Conservation (phyloP, 2,329 filamentous ascomycete species). For the Blumeria graminis region DNA sequence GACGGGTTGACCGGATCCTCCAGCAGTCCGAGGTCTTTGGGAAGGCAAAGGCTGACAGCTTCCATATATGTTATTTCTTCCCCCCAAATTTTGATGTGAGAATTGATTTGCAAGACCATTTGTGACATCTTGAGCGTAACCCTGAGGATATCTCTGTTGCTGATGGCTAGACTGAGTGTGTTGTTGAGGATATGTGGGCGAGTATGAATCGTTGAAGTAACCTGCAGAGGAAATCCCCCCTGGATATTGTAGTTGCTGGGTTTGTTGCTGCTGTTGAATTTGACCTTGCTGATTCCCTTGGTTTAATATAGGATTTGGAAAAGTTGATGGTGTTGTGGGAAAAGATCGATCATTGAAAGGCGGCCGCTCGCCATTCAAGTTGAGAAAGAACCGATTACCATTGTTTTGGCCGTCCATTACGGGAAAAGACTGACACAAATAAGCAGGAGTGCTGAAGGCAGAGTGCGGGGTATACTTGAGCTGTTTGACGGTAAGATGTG, state of each 20-base stretch:
- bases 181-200: constrained; percentile 19
- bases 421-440: no score
- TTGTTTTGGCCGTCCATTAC: constrained; percentile 3
- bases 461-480: no score
- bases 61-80: constrained; percentile 44
- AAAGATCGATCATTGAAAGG: constrained; percentile 50
- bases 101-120: constrained; percentile 88
- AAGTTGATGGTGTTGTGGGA: constrained; percentile 82
- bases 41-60: constrained; percentile 42
- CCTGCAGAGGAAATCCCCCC: constrained; percentile 21
- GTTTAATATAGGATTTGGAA: constrained; percentile 57
- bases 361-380: constrained; percentile 28
- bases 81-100: constrained; percentile 80
- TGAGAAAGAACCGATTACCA: constrained; percentile 12
- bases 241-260: constrained; percentile 20
- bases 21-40: constrained; percentile 66
- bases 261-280: constrained; percentile 7
- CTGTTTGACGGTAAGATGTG: no score
- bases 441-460: no score
- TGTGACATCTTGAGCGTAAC: constrained; percentile 53
- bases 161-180: constrained; percentile 22
- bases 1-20: constrained; percentile 36
- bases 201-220: constrained; percentile 41
- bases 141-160: constrained; percentile 25
- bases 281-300: constrained; percentile 16